Evolutionary conservation across 2,329 filamentous ascomycete species (phyloP).

Genomic region (Lachnellula suecica): DNA sequence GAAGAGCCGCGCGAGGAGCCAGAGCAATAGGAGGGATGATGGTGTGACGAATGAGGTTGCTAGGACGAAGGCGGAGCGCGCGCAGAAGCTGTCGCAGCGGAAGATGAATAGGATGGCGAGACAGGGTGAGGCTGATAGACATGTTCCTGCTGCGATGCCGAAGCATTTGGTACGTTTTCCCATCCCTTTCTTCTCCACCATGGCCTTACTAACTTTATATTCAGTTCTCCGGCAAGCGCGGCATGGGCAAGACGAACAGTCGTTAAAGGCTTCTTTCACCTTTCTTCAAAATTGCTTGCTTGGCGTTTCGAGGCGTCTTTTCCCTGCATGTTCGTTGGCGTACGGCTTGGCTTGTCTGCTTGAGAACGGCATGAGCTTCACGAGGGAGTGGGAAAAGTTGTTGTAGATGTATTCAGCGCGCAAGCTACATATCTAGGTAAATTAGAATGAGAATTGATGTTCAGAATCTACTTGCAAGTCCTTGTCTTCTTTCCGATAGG

Average conservation of each 20-base stretch:
- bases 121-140: conserved; percentile 94
- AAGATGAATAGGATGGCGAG: conserved; percentile 98
- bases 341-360: background rate
- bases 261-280: conserved; percentile 47
- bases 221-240: conserved; percentile 85
- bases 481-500: background rate
- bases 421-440: background rate
- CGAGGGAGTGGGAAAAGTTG: background rate
- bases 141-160: conserved; percentile 74
- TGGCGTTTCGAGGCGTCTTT: conserved; percentile 1
- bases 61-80: conserved; percentile 77
- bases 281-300: background rate
- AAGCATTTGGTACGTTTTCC: conserved; percentile 81
- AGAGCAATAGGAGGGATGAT: conserved; percentile 71
- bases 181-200: background rate
- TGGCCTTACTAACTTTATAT: conserved; percentile 32
- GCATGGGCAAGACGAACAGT: conserved; percentile 83
- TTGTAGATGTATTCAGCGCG: background rate
- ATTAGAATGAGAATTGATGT: background rate
- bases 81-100: conserved; percentile 89
- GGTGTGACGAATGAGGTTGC: conserved; percentile 69
- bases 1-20: conserved; percentile 68
- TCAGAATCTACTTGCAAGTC: background rate
- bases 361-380: background rate
- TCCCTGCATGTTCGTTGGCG: background rate